Evolutionary conservation across 2,329 filamentous ascomycete species (phyloP), one percentile per base, ranked within the genome.

Genomic region (Pseudogymnoascus sp.): DNA sequence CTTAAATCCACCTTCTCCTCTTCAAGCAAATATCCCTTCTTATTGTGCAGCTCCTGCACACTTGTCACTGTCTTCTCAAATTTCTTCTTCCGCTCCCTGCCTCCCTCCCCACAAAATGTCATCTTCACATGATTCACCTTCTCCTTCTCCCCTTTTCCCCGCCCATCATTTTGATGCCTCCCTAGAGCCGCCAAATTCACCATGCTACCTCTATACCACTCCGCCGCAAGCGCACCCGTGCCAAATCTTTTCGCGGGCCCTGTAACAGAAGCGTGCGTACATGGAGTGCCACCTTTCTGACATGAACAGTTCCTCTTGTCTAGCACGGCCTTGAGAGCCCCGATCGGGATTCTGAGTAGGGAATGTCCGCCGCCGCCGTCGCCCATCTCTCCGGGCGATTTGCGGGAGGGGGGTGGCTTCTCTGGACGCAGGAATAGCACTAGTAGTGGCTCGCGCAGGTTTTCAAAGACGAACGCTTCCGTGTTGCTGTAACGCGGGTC

Each of bases 151-250:
- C 26, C 26, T 55, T 37, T 33, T n/a, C 23, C 58, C 7, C 18
- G 26, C 7, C 10, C 2, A n/a, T 56, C 45, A 35, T 57, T 5
- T 18, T 52, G 37, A 26, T 60, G 58, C 19, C 19, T 26, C 1
- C 58, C 58, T 7, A 60, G 15, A 10, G 55, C 41, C 1, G 58
- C 58, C 30, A 60, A 34, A n/a, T 60, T 60, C 35, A 60, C 55
- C 41, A 56, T 60, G 2, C 9, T 19, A n/a, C 39, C 39, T 13
- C 18, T 57, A 13, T 21, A 57, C 41, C 58, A 55, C 13, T 60
- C 41, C 28, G 26, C 33, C 18, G 15, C 3, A 35, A 60, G 38
- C 12, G 58, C 2, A n/a, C 23, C 37, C 10, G 23, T 60, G 9
- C 45, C 30, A 26, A 59, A 59, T 13, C 38, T 28, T n/a, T 59